These are phyloP conservation scores for Sarocladiaceae sp. DNA, from an alignment of 2,329 filamentous ascomycete species.

Conservation along the genomic window DNA sequence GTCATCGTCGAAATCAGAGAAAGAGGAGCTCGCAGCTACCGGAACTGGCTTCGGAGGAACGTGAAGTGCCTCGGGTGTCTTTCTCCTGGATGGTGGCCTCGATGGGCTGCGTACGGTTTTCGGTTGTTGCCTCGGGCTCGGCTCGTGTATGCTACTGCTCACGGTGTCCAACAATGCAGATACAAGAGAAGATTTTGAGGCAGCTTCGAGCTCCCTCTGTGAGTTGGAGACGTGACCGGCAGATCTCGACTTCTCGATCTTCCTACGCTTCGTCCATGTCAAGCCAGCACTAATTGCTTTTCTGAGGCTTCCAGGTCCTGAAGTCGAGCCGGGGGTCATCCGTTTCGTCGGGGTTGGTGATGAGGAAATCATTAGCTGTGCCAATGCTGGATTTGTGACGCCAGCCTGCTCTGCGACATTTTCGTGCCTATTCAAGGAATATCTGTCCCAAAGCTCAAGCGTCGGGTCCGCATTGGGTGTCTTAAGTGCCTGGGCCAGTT, in stretches of 20 bases:
- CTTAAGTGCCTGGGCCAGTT: conserved; percentile 51
- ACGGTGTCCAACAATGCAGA: conserved; percentile 62
- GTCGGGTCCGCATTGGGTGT: conserved; percentile 68
- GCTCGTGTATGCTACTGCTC: conserved; percentile 42
- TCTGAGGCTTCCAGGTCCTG: conserved; percentile 43
- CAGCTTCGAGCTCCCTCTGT: conserved; percentile 37
- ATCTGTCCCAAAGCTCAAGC: conserved; percentile 71
- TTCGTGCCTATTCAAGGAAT: conserved; percentile 44
- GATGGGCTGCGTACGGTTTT: conserved; percentile 21
- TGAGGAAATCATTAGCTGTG: conserved; percentile 63
- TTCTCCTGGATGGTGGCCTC: conserved; percentile 32
- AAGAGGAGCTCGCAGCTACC: background rate
- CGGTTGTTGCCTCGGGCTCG: conserved; percentile 24
- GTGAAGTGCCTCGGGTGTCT: background rate
- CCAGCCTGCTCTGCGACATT: conserved; percentile 39
- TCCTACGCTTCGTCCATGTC: conserved; percentile 67
- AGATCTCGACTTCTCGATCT: conserved; percentile 42
- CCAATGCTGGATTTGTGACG: conserved; percentile 49
- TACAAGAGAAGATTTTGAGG: conserved; percentile 51
- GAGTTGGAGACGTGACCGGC: conserved; percentile 25
- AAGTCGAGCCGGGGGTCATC: conserved; percentile 32
- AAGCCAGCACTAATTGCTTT: conserved; percentile 63
- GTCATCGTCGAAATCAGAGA: conserved; percentile 50
- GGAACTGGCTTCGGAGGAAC: background rate
- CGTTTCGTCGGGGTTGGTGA: conserved; percentile 56